Evolutionary conservation across 345 rosid genomes (phyloP).

Genomic region (Psidium guajava): DNA sequence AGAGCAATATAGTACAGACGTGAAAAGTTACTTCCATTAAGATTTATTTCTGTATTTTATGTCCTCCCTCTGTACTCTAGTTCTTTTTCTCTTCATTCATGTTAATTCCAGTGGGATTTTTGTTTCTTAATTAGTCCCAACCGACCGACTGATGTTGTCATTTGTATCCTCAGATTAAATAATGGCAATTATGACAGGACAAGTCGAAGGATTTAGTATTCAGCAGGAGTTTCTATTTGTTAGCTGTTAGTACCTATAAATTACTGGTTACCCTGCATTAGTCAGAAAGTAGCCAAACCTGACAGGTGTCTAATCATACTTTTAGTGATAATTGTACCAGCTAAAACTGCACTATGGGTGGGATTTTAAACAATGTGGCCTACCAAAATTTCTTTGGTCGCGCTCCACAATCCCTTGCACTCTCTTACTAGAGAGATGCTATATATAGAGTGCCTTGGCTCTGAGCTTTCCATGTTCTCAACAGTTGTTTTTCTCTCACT

Average conservation of each 20-base stretch:
- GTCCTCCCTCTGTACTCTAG: background rate
- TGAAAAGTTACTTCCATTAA: background rate
- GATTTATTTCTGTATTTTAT: background rate
- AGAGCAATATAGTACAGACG: background rate
- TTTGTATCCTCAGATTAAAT: background rate
- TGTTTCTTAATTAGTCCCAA: background rate
- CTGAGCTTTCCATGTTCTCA: background rate
- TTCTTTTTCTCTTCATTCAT: background rate
- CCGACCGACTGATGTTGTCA: background rate
- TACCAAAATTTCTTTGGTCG: background rate
- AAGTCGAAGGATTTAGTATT: background rate
- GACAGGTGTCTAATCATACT: background rate
- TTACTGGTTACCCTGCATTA: background rate
- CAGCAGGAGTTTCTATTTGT: background rate
- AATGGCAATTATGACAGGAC: background rate
- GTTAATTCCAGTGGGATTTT: background rate
- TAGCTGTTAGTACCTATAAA: background rate
- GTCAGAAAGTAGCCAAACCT: background rate
- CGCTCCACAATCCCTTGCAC: background rate
- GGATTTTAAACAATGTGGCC: background rate
- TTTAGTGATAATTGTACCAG: background rate
- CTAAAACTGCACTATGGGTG: background rate
- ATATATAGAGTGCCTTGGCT: background rate
- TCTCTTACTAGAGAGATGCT: background rate
- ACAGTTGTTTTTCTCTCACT: background rate